Percentiles rank a stretch among this genome's conserved stretches.
These are phyloP conservation scores for Candida nitratophila DNA, from an alignment of 805 yeast species.

Conservation along the genomic window DNA sequence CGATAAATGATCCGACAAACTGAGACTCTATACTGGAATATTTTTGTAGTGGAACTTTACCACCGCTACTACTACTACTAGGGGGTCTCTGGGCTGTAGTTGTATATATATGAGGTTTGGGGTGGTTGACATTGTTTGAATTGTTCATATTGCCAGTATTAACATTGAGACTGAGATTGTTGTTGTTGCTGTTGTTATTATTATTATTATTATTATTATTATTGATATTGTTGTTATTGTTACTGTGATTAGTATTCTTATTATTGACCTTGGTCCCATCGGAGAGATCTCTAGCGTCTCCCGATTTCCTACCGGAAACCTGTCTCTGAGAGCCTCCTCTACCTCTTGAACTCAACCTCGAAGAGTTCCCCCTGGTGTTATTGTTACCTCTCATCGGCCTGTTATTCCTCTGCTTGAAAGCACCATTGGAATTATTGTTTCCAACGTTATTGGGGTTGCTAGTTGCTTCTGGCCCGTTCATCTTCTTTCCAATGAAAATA, in stretches of 20 bases:
- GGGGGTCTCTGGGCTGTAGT: no score
- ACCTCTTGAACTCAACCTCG: background rate
- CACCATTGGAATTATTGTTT: background rate
- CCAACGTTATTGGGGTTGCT: background rate
- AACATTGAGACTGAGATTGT: no score
- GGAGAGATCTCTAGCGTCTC: no score
- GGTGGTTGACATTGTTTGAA: no score
- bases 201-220: background rate
- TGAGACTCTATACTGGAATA: constrained; percentile 15
- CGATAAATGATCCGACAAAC: constrained; percentile 24
- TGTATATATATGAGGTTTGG: no score
- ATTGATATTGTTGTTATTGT: background rate
- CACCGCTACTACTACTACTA: no score
- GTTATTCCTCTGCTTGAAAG: background rate
- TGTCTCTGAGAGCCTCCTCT: background rate
- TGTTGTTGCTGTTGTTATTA: background rate
- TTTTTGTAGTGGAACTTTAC: background rate
- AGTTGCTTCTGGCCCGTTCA: background rate
- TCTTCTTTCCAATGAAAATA: background rate
- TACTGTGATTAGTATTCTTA: background rate
- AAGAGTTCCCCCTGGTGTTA: background rate
- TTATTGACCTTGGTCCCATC: no score
- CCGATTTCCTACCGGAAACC: background rate
- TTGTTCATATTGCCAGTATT: no score
- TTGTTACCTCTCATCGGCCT: background rate